Percentiles rank a stretch among this genome's conserved stretches.
Conservation (phyloP, 148 eudicot genomes). For the Bassia scoparia region DNA sequence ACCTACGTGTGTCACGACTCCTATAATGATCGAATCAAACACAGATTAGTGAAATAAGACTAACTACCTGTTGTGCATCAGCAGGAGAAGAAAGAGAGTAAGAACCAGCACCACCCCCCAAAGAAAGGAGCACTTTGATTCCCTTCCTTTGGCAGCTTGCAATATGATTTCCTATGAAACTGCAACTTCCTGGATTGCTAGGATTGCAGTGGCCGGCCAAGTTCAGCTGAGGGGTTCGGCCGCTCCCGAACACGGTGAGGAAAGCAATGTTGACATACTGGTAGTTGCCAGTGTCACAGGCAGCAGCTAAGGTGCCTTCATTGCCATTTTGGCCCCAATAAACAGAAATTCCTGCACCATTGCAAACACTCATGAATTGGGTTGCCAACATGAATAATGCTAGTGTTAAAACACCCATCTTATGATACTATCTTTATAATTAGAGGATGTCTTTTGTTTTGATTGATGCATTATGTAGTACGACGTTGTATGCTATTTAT, state of each 20-base stretch:
- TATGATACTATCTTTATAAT: background rate
- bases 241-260: slow-evolving; percentile 48
- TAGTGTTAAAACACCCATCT: slow-evolving; percentile 20
- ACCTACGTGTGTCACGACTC: too few species aligned
- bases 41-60: too few species aligned
- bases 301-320: slow-evolving; percentile 46
- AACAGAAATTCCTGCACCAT: slow-evolving; percentile 45
- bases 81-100: slow-evolving; percentile 31
- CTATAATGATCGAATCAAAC: too few species aligned
- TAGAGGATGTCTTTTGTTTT: too few species aligned
- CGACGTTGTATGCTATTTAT: slow-evolving; percentile 10
- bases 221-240: slow-evolving; percentile 57
- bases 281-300: slow-evolving; percentile 56
- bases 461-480: background rate
- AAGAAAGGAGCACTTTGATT: slow-evolving; percentile 30
- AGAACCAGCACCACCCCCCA: slow-evolving; percentile 28
- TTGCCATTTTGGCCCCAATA: slow-evolving; percentile 79
- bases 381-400: slow-evolving; percentile 21
- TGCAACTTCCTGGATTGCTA: slow-evolving; percentile 23
- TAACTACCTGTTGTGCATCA: slow-evolving; percentile 35
- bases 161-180: slow-evolving; percentile 22
- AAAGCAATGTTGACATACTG: slow-evolving; percentile 54
- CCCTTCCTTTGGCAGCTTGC: slow-evolving; percentile 26
- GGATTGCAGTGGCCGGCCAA: slow-evolving; percentile 78
- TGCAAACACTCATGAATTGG: slow-evolving; percentile 14